Evolutionary conservation across 225 moss, liverwort and hornwort species (phyloP), one percentile per base, ranked within the genome.

Genomic region (Pseudisothecium myosuroides): DNA sequence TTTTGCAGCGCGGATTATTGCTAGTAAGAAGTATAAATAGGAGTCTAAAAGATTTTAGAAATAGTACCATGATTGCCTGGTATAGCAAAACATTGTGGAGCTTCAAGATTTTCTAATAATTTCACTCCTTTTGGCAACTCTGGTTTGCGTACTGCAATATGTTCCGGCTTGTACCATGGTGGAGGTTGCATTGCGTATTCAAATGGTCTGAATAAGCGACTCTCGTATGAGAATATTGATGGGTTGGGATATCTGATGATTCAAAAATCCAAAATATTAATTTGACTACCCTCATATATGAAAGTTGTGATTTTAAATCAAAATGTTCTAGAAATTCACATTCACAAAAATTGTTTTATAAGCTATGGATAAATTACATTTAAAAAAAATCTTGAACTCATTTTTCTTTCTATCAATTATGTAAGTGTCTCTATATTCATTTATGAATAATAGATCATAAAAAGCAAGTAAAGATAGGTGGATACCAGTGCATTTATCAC

Each of bases 1-100:
- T 50, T 52, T 6, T 45, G 8, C 45, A 36, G 1, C 9, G 22
- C 6, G 1, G 1, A 23, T 77, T 54, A 54, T 23, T 32, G 21
- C 29, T 17, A 47, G 22, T 22, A 1, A 36, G 1, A 50, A 21
- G 1, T 63, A 29, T 29, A 1, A 10, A 8, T 73, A 27, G 27
- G 37, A 1, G 22, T 13, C 7, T 45, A 1, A 9, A 80, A 14
- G 2, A 32, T 23, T 36, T 36, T 27, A 32, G 37, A 41, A 68
- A 26, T 52, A 20, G 7, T 85, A 94, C 93, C 95, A 77, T 95
- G 95, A 88, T 95, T 95, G 10, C 95, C 93, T 2, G 93, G 94
- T n/a, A 95, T 95, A 5, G 95, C 94, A 91, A 95, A 95, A 69
- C 94, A 92, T 85, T 95, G 95, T 5, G 95, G 94, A 74, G 89